Base-by-base conservation (phyloP, 345 rosid species). In the Noccaea bulbosa region DNA sequence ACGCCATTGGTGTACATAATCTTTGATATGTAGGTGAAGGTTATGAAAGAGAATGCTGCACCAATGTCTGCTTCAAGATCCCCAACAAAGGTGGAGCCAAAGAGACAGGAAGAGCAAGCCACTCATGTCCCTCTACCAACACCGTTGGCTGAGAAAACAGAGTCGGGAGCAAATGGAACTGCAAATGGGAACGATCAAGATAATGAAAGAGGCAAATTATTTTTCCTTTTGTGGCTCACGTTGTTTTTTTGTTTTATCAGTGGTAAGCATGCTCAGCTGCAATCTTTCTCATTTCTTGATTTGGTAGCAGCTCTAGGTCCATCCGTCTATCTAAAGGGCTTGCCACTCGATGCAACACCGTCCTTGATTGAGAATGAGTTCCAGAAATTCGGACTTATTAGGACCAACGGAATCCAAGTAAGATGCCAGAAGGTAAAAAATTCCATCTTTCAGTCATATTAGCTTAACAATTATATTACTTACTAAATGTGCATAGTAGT, bases 301-400 rank as follows among this genome's bases (percentile, higher is more conserved):
- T 73, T 16, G 4, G 8, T 40, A 44, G 61, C 87, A 88, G 90
- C 78, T 65, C 85, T 84, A 72, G 93, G 97, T 53, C 89, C 90
- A 32, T 94, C 99, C 16, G 83, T 94, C 67, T 91, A 94, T 54
- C 82, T 94, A 27, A 94, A 88, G 83, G 95, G 93, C 33, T 81
- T 91, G 34, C 98, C 98, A 5, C 71, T 78, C 52, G 88, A 76
- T 77, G 88, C 93, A 16, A 83, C 91, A 44, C 84, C 81, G 73
- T 52, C 80, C 66, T 75, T 86, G 72, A 69, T 94, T 67, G 95
- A 94, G 83, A 83, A 80, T 24, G 98, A 94, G 80, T 94, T 89
- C 76, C 93, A 80, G 77, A 91, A 78, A 80, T 94, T 94, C 83
- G 97, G 99, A 74, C 67, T 80, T 49, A 94, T 94, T 37, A 89